phyloP scores from a whole-genome alignment of 2,329 filamentous ascomycete species.

The Huntiella moniliformis region DNA sequence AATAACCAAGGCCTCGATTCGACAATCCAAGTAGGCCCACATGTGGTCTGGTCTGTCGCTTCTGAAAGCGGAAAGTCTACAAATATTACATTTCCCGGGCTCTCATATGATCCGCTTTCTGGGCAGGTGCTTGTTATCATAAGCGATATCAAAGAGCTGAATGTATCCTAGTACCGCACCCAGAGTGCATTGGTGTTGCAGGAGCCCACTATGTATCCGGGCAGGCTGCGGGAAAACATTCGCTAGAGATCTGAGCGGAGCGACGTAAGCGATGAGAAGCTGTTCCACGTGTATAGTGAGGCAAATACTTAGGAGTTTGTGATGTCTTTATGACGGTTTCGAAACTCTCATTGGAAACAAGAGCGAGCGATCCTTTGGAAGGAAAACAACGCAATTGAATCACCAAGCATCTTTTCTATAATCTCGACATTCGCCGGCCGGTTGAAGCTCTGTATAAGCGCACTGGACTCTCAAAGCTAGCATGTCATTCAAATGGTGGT shows the following conservation, averaged over 20 bases:
- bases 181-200: conserved; percentile 79
- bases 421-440: conserved; percentile 70
- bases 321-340: conserved; percentile 63
- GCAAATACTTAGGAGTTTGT: conserved; percentile 90
- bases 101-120: conserved; percentile 77
- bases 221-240: conserved; percentile 79
- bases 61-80: conserved; percentile 91
- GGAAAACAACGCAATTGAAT: conserved; percentile 93
- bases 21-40: conserved; percentile 56
- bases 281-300: conserved; percentile 67
- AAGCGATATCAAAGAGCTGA: conserved; percentile 60
- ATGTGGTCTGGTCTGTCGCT: conserved; percentile 78
- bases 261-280: conserved; percentile 48
- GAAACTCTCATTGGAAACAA: conserved; percentile 73
- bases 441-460: conserved; percentile 69
- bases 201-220: conserved; percentile 87
- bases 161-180: conserved; percentile 70
- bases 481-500: conserved; percentile 58
- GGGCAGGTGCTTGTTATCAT: conserved; percentile 71
- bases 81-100: conserved; percentile 76
- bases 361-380: conserved; percentile 68
- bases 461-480: conserved; percentile 58
- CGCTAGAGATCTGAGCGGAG: conserved; percentile 48
- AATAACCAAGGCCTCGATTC: conserved; percentile 65
- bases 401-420: conserved; percentile 72